Conservation (phyloP, 176 grass and related monocot genomes). For the Pontederia crassipes region DNA sequence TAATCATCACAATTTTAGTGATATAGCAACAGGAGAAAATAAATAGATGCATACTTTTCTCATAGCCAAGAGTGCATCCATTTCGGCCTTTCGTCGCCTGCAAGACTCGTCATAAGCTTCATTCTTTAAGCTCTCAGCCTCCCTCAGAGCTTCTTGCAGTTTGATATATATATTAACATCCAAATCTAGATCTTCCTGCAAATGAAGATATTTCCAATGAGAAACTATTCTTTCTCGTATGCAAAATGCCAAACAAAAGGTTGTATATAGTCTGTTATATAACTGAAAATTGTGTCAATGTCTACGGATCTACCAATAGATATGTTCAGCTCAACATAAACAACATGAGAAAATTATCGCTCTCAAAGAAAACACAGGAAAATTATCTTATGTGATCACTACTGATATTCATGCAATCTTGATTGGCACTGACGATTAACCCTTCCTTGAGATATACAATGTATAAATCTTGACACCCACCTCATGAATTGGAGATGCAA, state of each 20-base stretch:
- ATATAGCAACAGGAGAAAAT: neutral
- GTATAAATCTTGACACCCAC: constrained; percentile 8
- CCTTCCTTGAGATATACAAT: neutral
- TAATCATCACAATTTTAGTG: neutral
- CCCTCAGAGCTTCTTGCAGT: constrained; percentile 30
- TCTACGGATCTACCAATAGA: neutral
- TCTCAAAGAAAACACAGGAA: neutral
- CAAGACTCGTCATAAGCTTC: constrained; percentile 37
- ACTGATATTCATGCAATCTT: neutral
- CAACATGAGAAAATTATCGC: neutral
- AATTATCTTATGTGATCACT: neutral
- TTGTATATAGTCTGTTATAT: neutral
- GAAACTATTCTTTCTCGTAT: neutral
- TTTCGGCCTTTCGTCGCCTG: constrained; percentile 48
- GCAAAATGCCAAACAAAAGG: neutral
- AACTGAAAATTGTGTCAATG: neutral
- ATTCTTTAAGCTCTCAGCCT: constrained; percentile 34
- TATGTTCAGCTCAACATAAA: neutral
- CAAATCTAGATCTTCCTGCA: constrained; percentile 33
- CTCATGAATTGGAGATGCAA: constrained; percentile 21
- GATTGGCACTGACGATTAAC: neutral
- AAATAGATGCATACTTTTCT: constrained; percentile 29
- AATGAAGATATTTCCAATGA: neutral
- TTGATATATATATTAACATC: constrained; percentile 30
- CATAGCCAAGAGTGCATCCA: constrained; percentile 33